Base-by-base conservation (phyloP, 441 rosid genomes). In the Arabidopsis lyrata region DNA sequence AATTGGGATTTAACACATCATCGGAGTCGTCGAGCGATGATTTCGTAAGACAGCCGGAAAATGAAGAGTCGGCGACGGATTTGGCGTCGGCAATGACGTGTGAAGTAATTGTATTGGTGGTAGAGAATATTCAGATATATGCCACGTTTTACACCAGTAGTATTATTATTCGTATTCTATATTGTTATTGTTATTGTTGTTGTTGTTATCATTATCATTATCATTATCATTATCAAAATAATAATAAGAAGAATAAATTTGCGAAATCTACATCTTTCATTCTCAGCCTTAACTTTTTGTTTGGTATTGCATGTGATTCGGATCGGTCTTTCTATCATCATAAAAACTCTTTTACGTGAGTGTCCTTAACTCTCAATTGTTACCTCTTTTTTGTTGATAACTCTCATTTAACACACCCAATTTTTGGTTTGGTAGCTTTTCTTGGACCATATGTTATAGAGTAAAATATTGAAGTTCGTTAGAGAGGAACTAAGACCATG, bases 221-320 rank as follows among this genome's bases (percentile, higher is more conserved):
- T 50, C 24, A 16, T 54, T 13, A 34, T 57, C 27, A 57, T 56
- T 2, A 57, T 50, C 34, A 47, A 16, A 48, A 45, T 34, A 54
- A 76, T 56, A 69, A 48, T 5, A 62, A 61, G 18, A 61, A 22
- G n/a, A 58, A 38, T 13, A 1, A 62, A 31, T 59, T 62, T 27
- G 11, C 13, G 59, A 54, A 66, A 18, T 48, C 48, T 77, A 39
- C 49, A 1, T 58, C 68, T 8, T 77, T 77, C 35, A 66, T 65
- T 71, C 73, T 50, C 64, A 77, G 73, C 77, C 77, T 65, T 66
- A 77, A 77, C 68, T 72, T 66, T 66, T 27, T 50, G 72, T 77
- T 77, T 62, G 76, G 76, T 77, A 77, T 8, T 77, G 77, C 73
- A 72, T 77, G 80, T 77, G 80, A 77, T 71, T 65, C 80, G 73